These are phyloP conservation scores for Grosmannia huntii DNA, from an alignment of 2,329 filamentous ascomycete genomes.

Conservation along the genomic window DNA sequence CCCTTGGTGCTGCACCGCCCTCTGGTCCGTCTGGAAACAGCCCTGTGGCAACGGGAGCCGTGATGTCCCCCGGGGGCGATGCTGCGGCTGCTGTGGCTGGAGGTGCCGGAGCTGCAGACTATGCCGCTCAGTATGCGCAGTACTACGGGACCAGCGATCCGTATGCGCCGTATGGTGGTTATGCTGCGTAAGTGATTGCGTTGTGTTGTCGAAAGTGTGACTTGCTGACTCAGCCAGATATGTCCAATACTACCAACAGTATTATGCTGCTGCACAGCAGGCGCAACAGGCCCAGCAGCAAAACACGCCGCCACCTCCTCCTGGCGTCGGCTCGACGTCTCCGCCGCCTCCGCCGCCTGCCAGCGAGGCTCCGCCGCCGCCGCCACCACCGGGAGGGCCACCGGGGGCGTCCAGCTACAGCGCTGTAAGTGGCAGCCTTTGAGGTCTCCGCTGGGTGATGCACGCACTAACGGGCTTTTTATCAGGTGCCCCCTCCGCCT, in stretches of 20 bases:
- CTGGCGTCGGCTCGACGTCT: not conserved
- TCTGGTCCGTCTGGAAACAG: not conserved
- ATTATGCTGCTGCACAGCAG: constrained; percentile 44
- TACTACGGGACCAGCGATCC: constrained; percentile 63
- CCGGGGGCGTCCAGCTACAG: constrained; percentile 46
- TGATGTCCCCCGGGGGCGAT: not conserved
- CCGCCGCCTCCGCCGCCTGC: constrained; percentile 3
- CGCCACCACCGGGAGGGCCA: constrained; percentile 37
- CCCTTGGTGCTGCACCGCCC: not conserved
- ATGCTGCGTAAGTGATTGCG: constrained; percentile 47
- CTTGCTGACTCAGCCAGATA: constrained; percentile 28
- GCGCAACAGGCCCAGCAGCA: constrained; percentile 26
- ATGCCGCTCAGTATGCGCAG: constrained; percentile 70
- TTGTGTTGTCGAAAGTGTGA: not conserved
- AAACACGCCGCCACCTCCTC: constrained; percentile 19
- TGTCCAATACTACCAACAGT: constrained; percentile 62
- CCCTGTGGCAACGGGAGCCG: not conserved
- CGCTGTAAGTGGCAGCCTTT: constrained; percentile 32
- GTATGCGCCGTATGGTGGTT: constrained; percentile 85
- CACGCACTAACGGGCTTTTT: not conserved
- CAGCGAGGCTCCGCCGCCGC: constrained; percentile 39
- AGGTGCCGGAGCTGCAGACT: constrained; percentile 39
- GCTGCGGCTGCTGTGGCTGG: constrained; percentile 14
- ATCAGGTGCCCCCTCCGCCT: constrained; percentile 6
- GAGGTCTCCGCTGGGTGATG: no score